A percentile compares a stretch with the other conserved stretches of the same genome.
Evolutionary conservation across 2,329 filamentous ascomycete species (phyloP).

Genomic region (Cryphonectria naterciae): DNA sequence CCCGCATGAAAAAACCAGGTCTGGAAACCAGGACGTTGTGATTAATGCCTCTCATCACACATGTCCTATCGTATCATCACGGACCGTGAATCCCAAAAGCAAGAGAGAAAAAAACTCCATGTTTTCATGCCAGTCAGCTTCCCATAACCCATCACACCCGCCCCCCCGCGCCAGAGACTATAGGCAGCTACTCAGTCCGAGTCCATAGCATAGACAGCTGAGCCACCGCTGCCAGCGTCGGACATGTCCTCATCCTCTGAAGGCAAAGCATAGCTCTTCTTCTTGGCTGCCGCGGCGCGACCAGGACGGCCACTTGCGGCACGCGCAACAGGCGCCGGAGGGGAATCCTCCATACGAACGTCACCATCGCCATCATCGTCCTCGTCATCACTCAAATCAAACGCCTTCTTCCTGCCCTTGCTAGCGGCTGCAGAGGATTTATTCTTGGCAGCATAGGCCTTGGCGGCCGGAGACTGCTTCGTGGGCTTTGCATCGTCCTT

Average conservation of each 20-base stretch:
- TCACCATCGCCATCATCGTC: constrained; percentile 40
- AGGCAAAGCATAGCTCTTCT: constrained; percentile 39
- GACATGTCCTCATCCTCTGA: constrained; percentile 42
- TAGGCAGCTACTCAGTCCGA: constrained; percentile 17
- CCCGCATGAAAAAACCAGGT: neutral
- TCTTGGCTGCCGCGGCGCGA: constrained; percentile 46
- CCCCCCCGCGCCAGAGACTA: neutral
- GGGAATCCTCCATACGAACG: constrained; percentile 34
- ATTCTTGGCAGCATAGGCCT: constrained; percentile 62
- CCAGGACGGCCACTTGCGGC: constrained; percentile 43
- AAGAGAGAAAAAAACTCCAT: neutral
- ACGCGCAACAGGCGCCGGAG: constrained; percentile 38
- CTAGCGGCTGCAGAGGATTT: constrained; percentile 25
- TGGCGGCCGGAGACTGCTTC: constrained; percentile 70
- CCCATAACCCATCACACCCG: neutral
- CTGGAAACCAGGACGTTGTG: neutral
- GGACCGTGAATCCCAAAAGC: neutral
- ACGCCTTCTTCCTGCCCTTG: constrained; percentile 40
- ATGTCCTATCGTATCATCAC: neutral
- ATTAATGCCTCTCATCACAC: neutral
- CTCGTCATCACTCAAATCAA: constrained; percentile 41
- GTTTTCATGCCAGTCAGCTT: neutral
- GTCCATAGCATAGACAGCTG: constrained; percentile 46
- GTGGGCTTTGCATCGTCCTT: constrained; percentile 41
- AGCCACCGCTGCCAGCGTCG: constrained; percentile 37